Percentiles rank a stretch among this genome's conserved stretches.
phyloP scores from a whole-genome alignment of 2,329 filamentous ascomycete genomes.

The Leptographium wingfieldii region DNA sequence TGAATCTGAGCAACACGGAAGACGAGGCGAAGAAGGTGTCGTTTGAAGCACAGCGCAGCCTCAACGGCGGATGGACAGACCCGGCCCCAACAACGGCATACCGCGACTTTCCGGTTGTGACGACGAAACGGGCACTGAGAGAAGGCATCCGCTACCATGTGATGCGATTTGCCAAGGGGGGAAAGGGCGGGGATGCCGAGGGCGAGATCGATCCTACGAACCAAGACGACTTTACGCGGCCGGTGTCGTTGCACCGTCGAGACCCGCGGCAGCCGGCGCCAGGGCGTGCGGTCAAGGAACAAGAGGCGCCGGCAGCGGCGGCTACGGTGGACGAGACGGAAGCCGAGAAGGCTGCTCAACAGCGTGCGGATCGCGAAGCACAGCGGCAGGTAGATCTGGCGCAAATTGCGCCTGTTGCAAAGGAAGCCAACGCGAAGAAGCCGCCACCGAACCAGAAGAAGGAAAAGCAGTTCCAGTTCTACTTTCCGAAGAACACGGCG shows the following conservation, averaged over 20 bases:
- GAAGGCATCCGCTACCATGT: constrained; percentile 78
- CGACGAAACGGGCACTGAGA: constrained; percentile 68
- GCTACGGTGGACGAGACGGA: constrained; percentile 41
- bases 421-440: constrained; percentile 36
- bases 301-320: constrained; percentile 25
- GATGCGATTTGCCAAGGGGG: constrained; percentile 60
- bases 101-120: constrained; percentile 54
- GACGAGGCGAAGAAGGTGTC: constrained; percentile 16
- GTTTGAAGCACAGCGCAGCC: constrained; percentile 29
- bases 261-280: constrained; percentile 63
- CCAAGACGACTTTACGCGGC: constrained; percentile 72
- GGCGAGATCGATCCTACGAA: constrained; percentile 52
- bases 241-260: constrained; percentile 77
- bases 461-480: constrained; percentile 70
- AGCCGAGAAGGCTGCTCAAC: constrained; percentile 52
- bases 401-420: constrained; percentile 77
- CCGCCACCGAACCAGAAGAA: constrained; percentile 43
- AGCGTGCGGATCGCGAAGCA: constrained; percentile 68
- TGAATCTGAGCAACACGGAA: constrained; percentile 6
- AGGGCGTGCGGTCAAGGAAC: constrained; percentile 50
- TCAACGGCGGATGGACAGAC: constrained; percentile 46
- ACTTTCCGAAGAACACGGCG: constrained; percentile 64
- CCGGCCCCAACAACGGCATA: constrained; percentile 26
- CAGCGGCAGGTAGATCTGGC: constrained; percentile 79
- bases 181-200: constrained; percentile 32